These are phyloP conservation scores for Lodderomyces metapsilosis DNA, from an alignment of 1,139 yeast genomes.

Conservation along the genomic window DNA sequence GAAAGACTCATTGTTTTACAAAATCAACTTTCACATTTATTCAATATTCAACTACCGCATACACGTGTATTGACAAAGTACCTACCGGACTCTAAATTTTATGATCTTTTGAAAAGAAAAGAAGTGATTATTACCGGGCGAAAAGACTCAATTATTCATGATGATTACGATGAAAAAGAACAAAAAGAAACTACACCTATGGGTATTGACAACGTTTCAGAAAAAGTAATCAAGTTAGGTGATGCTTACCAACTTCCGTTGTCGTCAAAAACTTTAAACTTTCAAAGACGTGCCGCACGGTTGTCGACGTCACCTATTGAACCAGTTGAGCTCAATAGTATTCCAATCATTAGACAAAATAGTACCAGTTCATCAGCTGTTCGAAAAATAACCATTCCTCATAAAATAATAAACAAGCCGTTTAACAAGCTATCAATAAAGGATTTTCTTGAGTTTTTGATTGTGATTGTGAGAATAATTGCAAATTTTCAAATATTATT, in stretches of 20 bases:
- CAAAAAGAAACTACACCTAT: conserved; percentile 2
- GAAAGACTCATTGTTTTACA: conserved; percentile 42
- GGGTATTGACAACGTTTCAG: conserved; percentile 15
- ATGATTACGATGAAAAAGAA: conserved; percentile 13
- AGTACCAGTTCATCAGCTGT: conserved; percentile 6
- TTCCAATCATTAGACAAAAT: conserved; percentile 13
- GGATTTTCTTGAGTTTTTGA: conserved; percentile 39
- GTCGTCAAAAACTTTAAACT: conserved; percentile 42
- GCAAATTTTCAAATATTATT: conserved; percentile 37
- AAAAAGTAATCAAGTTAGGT: conserved; percentile 36
- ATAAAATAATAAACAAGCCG: conserved; percentile 43
- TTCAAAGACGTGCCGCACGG: conserved; percentile 27
- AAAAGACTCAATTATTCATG: conserved; percentile 7
- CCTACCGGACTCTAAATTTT: conserved; percentile 37
- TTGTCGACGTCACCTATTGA: conserved; percentile 9
- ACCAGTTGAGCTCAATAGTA: conserved; percentile 14
- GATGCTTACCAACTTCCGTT: conserved; percentile 38
- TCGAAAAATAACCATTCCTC: conserved; percentile 39
- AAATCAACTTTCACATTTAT: conserved; percentile 24
- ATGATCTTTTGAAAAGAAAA: conserved; percentile 35
- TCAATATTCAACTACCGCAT: conserved; percentile 33
- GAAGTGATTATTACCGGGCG: conserved; percentile 28
- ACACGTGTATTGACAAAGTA: conserved; percentile 26
- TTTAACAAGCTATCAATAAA: conserved; percentile 37
- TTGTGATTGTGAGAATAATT: conserved; percentile 37